phyloP scores from a whole-genome alignment of 495 filamentous ascomycete species.

The Jackrogersella multiformis region DNA sequence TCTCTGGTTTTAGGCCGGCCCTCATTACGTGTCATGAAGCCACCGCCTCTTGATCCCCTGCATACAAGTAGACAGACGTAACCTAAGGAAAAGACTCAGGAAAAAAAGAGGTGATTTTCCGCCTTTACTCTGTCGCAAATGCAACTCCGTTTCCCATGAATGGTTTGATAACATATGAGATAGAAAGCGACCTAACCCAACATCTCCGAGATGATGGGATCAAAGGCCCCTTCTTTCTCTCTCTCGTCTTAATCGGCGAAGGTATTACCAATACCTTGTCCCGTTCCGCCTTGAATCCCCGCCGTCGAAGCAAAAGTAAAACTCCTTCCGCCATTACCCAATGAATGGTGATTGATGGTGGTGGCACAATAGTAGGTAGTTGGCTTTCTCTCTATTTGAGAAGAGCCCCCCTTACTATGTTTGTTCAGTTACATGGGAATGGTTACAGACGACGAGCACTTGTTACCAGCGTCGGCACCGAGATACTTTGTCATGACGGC shows the following conservation, averaged over 20 bases:
- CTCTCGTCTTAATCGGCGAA: conserved; percentile 4
- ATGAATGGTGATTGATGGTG: conserved; percentile 33
- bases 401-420: neutral
- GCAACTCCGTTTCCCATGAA: conserved; percentile 42
- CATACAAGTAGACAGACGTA: conserved; percentile 3
- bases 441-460: conserved; percentile 27
- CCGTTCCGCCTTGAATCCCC: conserved; percentile 12
- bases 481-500: conserved; percentile 72
- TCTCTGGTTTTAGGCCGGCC: neutral
- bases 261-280: conserved; percentile 2
- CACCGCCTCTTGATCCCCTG: neutral
- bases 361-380: conserved; percentile 31
- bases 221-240: neutral
- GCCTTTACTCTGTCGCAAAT: conserved; percentile 39
- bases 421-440: too few species aligned
- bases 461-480: conserved; percentile 28
- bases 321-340: conserved; percentile 36
- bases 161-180: conserved; percentile 25
- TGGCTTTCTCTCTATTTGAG: neutral
- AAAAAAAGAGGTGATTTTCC: conserved; percentile 26
- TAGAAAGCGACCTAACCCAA: neutral
- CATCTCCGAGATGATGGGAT: neutral
- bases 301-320: conserved; percentile 7
- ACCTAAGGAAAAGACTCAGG: conserved; percentile 16
- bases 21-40: neutral